Evolutionary conservation across 805 yeast genomes (phyloP).

Genomic region (Lipomyces sp.): DNA sequence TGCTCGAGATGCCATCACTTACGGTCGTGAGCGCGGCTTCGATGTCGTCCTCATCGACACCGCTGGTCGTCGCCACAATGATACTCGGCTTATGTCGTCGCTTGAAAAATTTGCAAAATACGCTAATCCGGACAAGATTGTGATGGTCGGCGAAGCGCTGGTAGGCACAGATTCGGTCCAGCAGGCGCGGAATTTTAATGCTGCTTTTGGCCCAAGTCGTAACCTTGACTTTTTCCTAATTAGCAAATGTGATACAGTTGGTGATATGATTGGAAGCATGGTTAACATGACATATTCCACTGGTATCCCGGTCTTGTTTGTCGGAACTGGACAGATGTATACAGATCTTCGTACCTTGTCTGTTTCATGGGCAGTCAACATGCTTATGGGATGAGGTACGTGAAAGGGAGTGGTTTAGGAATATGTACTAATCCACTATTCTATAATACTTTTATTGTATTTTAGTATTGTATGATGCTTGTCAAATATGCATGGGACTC

Average conservation of each 20-base stretch:
- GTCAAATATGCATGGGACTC: no score
- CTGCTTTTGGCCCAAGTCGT: constrained; percentile 85
- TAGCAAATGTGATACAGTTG: constrained; percentile 96
- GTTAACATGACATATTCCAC: constrained; percentile 98
- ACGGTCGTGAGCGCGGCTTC: constrained; percentile 68
- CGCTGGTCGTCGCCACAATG: constrained; percentile 97
- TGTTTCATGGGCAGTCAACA: constrained; percentile 89
- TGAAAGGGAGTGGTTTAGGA: neutral
- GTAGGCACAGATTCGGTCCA: constrained; percentile 97
- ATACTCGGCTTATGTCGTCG: constrained; percentile 93
- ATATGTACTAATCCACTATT: neutral
- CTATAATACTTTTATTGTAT: no score
- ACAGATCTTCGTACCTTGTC: constrained; percentile 89
- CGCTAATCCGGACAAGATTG: constrained; percentile 93
- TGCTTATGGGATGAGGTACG: constrained; percentile 56
- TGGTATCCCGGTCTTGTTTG: constrained; percentile 90
- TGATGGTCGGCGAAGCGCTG: constrained; percentile 98
- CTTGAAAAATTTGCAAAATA: constrained; percentile 92
- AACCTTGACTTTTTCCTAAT: constrained; percentile 87
- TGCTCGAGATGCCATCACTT: constrained; percentile 86
- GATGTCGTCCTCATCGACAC: constrained; percentile 94
- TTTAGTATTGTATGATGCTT: no score
- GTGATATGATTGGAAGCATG: constrained; percentile 94
- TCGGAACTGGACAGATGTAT: constrained; percentile 96
- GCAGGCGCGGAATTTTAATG: constrained; percentile 91